Evolutionary conservation across 345 rosid genomes (phyloP).

Genomic region (Dovyalis caffra): DNA sequence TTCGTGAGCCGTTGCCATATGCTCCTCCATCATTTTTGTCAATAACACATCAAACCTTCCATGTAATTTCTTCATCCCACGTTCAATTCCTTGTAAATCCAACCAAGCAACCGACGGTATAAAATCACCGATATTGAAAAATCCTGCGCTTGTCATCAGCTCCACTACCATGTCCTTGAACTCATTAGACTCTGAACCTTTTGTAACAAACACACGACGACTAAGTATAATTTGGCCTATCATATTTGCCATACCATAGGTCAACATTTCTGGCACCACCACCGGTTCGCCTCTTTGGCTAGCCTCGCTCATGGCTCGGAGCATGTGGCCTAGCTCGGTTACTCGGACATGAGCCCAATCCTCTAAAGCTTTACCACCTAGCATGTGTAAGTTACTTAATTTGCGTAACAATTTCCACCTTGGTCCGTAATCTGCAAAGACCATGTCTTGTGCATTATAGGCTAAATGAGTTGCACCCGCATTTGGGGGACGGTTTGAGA

Average conservation of each 20-base stretch:
- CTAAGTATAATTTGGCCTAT: constrained; percentile 53
- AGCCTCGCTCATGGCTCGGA: constrained; percentile 38
- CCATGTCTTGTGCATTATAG: constrained; percentile 59
- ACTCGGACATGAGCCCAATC: constrained; percentile 40
- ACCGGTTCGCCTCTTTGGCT: constrained; percentile 29
- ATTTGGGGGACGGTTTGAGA: constrained; percentile 53
- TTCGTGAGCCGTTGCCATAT: constrained; percentile 29
- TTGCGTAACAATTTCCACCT: constrained; percentile 58
- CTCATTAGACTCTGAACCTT: constrained; percentile 47
- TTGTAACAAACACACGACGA: constrained; percentile 40
- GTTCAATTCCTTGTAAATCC: constrained; percentile 62
- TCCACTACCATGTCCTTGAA: constrained; percentile 67
- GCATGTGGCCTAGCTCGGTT: constrained; percentile 46
- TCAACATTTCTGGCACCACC: constrained; percentile 49
- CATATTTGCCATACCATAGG: constrained; percentile 53
- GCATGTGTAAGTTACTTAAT: constrained; percentile 58
- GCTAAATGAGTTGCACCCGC: constrained; percentile 59
- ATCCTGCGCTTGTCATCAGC: constrained; percentile 50
- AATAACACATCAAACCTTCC: constrained; percentile 42
- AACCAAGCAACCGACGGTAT: constrained; percentile 57
- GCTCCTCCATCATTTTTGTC: constrained; percentile 51
- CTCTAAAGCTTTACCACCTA: constrained; percentile 56
- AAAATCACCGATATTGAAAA: constrained; percentile 57
- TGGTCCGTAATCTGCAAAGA: constrained; percentile 52
- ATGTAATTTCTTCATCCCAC: constrained; percentile 55